Percentiles rank a stretch among this genome's conserved stretches.
Conservation (phyloP, 495 filamentous ascomycete genomes). For the Penicillium pulvis region DNA sequence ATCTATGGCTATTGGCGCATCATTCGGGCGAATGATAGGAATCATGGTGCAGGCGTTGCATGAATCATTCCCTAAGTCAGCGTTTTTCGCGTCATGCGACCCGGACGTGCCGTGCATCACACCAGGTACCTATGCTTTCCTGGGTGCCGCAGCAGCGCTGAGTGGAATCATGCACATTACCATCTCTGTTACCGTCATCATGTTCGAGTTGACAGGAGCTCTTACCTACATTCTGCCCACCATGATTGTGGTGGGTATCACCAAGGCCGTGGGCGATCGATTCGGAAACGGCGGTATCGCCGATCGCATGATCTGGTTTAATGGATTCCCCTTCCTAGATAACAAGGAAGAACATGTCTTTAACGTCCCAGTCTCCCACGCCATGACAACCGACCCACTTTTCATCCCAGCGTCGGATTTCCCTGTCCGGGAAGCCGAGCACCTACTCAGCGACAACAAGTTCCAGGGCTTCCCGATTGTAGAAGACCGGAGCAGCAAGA, state of each 20-base stretch:
- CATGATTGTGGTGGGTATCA: conserved; percentile 98
- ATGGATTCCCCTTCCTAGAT: conserved; percentile 95
- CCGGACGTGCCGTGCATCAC: conserved; percentile 97
- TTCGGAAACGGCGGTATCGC: conserved; percentile 96
- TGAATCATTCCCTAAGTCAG: conserved; percentile 75
- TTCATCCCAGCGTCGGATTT: conserved; percentile 76
- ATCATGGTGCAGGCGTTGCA: conserved; percentile 91
- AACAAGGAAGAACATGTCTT: conserved; percentile 99
- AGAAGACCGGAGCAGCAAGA: conserved; percentile 69
- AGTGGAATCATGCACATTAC: conserved; percentile 98
- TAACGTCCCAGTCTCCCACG: conserved; percentile 89
- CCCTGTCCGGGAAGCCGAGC: conserved; percentile 71
- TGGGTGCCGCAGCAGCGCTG: conserved; percentile 92
- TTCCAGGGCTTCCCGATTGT: conserved; percentile 97
- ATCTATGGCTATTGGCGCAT: conserved; percentile 95
- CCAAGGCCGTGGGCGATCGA: conserved; percentile 88
- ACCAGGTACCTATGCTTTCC: conserved; percentile 92
- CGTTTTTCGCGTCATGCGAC: conserved; percentile 83
- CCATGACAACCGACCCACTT: conserved; percentile 80
- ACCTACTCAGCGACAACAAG: conserved; percentile 74
- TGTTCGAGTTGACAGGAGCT: conserved; percentile 96
- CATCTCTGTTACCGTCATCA: conserved; percentile 94
- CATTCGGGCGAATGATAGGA: conserved; percentile 90
- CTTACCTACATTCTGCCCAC: conserved; percentile 95
- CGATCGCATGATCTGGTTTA: conserved; percentile 99